Evolutionary conservation across 2,329 filamentous ascomycete genomes (phyloP).

Genomic region (Aspergillus tubingensis): DNA sequence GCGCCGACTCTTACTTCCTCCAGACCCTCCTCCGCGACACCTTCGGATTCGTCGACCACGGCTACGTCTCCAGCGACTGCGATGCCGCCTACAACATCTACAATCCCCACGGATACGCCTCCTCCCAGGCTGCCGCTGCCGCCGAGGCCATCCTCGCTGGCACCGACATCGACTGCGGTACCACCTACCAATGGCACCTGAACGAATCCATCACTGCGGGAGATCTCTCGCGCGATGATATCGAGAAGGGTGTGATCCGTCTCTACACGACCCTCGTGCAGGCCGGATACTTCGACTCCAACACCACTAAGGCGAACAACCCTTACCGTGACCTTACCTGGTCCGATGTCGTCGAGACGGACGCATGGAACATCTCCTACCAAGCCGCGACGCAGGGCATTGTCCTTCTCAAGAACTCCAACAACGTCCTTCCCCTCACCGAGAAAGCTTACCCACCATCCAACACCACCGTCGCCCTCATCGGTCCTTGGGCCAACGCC

Average conservation of each 20-base stretch:
- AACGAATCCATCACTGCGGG: constrained; percentile 47
- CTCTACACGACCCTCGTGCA: constrained; percentile 54
- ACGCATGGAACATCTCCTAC: constrained; percentile 58
- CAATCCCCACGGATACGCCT: constrained; percentile 53
- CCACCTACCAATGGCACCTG: constrained; percentile 50
- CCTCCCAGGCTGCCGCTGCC: constrained; percentile 48
- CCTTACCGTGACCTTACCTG: constrained; percentile 57
- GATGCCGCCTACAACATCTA: constrained; percentile 63
- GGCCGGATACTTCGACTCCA: constrained; percentile 56
- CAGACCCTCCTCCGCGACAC: constrained; percentile 64
- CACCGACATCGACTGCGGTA: constrained; percentile 57
- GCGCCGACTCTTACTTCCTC: constrained; percentile 63
- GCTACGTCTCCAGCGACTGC: constrained; percentile 67
- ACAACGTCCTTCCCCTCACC: constrained; percentile 50
- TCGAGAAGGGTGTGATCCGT: constrained; percentile 51
- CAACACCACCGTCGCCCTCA: constrained; percentile 51
- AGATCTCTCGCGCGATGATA: constrained; percentile 47
- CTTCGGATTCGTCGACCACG: constrained; percentile 64
- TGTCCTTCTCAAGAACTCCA: constrained; percentile 54
- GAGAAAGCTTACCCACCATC: constrained; percentile 27
- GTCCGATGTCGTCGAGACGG: constrained; percentile 57
- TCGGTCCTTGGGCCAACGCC: constrained; percentile 62
- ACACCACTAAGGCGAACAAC: constrained; percentile 23
- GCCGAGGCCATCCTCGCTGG: constrained; percentile 54
- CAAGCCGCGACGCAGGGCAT: constrained; percentile 53